A percentile compares a stretch with the other conserved stretches of the same genome.
phyloP scores from a whole-genome alignment of 768 basidiomycete species.

The Hemileccinum rubropunctum region DNA sequence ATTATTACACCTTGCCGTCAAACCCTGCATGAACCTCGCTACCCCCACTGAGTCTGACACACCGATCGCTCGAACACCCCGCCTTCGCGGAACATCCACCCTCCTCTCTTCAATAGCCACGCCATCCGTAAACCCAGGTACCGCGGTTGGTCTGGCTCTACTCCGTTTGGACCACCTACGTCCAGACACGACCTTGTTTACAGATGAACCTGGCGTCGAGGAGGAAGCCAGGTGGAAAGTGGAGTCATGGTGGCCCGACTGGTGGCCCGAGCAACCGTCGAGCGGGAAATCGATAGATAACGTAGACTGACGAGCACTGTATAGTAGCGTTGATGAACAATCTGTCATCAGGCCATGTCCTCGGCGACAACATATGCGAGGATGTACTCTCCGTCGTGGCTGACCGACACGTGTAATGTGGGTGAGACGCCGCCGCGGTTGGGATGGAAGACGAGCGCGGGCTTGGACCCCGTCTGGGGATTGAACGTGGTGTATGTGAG shows the following conservation, averaged over 20 bases:
- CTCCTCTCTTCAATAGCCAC: conserved; percentile 55
- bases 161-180: conserved; percentile 69
- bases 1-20: conserved; percentile 25
- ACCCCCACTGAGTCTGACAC: conserved; percentile 22
- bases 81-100: conserved; percentile 73
- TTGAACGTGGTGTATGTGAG: conserved; percentile 46
- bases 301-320: conserved; percentile 16
- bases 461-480: conserved; percentile 38
- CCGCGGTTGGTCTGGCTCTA: conserved; percentile 71
- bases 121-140: conserved; percentile 16
- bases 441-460: conserved; percentile 36
- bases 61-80: conserved; percentile 38
- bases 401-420: conserved; percentile 66
- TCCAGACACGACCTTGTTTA: conserved; percentile 20
- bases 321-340: neutral
- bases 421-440: neutral
- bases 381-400: conserved; percentile 81
- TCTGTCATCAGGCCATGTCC: conserved; percentile 9
- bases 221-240: conserved; percentile 36
- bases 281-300: conserved; percentile 16
- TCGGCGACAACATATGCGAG: conserved; percentile 67
- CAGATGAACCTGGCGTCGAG: conserved; percentile 4
- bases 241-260: conserved; percentile 67
- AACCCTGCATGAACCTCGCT: conserved; percentile 14
- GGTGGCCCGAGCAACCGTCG: conserved; percentile 47